phyloP scores from a whole-genome alignment of 805 yeast species.

The Barnettozyma vustinii region DNA sequence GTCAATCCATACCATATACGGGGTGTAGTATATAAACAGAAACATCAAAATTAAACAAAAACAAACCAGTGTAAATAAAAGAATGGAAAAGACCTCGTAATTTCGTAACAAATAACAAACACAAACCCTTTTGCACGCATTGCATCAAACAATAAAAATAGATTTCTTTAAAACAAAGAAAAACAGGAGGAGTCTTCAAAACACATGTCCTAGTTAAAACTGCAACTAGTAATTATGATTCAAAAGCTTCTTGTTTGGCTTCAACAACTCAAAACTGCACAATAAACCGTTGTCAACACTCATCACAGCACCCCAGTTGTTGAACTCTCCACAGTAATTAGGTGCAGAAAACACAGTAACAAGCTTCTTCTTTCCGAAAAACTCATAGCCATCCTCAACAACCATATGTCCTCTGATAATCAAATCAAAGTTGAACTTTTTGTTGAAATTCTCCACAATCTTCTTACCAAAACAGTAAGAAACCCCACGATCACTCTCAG shows the following conservation, averaged over 20 bases:
- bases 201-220: too few species aligned
- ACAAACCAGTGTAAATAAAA: not conserved
- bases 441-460: conserved; percentile 65
- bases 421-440: conserved; percentile 64
- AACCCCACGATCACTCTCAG: conserved; percentile 79
- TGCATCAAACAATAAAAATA: not conserved
- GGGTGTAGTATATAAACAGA: too few species aligned
- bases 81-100: conserved; percentile 1
- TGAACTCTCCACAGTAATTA: conserved; percentile 53
- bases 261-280: conserved; percentile 89
- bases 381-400: conserved; percentile 84
- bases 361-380: conserved; percentile 64
- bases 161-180: not conserved
- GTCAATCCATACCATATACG: too few species aligned
- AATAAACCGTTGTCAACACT: conserved; percentile 87
- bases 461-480: conserved; percentile 71
- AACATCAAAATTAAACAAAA: not conserved
- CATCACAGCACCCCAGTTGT: conserved; percentile 98
- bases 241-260: conserved; percentile 45
- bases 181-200: not conserved
- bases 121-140: not conserved
- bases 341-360: conserved; percentile 83
- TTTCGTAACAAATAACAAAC: conserved; percentile 1
- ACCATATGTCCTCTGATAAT: conserved; percentile 87
- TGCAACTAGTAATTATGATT: not conserved